phyloP scores from a whole-genome alignment of 306 rosid genomes.

The Gleditsia sinensis region DNA sequence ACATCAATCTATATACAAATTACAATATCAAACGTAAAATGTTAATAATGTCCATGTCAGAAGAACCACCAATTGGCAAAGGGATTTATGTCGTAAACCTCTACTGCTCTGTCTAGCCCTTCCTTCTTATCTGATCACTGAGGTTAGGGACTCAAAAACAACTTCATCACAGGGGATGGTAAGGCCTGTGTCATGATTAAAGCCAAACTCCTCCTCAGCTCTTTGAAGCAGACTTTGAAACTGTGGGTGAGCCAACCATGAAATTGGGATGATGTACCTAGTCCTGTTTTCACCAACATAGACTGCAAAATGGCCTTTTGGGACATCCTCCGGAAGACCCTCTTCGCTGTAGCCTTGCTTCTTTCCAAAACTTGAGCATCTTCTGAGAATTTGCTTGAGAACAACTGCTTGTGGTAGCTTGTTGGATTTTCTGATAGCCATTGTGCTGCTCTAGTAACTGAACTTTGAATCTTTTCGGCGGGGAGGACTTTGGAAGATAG shows the following conservation, averaged over 20 bases:
- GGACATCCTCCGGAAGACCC: conserved; percentile 73
- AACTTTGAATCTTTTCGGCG: background rate
- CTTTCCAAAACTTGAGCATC: conserved; percentile 77
- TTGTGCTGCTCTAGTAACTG: background rate
- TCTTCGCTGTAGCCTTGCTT: conserved; percentile 51
- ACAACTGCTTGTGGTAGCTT: conserved; percentile 62
- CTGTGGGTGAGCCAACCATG: conserved; percentile 72
- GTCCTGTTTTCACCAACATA: conserved; percentile 86
- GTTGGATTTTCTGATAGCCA: conserved; percentile 59
- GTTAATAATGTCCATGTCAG: conserved; percentile 8
- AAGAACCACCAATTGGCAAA: conserved; percentile 15
- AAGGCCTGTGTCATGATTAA: conserved; percentile 75
- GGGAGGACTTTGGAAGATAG: conserved; percentile 5
- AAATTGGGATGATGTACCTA: conserved; percentile 73
- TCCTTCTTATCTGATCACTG: conserved; percentile 51
- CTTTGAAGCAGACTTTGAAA: conserved; percentile 70
- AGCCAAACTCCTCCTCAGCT: conserved; percentile 90
- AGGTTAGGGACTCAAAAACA: conserved; percentile 58
- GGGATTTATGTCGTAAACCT: background rate
- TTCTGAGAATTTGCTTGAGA: conserved; percentile 61
- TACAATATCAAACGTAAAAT: conserved; percentile 24
- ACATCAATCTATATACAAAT: conserved; percentile 29
- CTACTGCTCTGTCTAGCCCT: background rate
- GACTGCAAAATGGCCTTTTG: conserved; percentile 85
- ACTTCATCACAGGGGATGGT: conserved; percentile 87